phyloP scores from a whole-genome alignment of 257 asterid species.

The Nyctanthes arbortristis region DNA sequence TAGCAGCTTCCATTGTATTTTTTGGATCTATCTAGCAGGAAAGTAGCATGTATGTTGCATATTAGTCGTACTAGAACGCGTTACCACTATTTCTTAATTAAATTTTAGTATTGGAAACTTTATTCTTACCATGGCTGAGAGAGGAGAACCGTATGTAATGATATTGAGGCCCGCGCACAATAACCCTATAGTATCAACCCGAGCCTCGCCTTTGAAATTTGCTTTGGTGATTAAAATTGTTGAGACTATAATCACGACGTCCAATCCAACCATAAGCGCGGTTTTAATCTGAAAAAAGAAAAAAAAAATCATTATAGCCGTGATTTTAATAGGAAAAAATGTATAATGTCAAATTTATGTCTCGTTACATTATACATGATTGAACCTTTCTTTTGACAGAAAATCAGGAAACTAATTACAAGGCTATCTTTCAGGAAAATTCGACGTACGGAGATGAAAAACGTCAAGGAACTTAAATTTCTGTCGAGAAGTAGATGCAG shows the following conservation, averaged over 20 bases:
- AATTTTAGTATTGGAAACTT: too few relatives aligned
- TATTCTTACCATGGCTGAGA: constrained; percentile 35
- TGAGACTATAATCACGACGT: constrained; percentile 17
- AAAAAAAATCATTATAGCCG: background rate
- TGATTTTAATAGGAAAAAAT: background rate
- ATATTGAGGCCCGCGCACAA: constrained; percentile 25
- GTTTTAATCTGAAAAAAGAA: constrained; percentile 15
- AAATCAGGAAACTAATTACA: background rate
- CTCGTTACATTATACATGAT: background rate
- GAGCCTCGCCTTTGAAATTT: constrained; percentile 14
- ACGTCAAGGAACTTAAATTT: background rate
- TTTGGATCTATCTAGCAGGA: too few relatives aligned
- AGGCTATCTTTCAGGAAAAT: background rate
- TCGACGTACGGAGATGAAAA: too few relatives aligned
- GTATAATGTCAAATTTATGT: background rate
- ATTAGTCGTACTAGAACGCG: too few relatives aligned
- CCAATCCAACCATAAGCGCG: constrained; percentile 11
- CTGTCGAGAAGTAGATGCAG: background rate
- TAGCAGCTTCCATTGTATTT: too few relatives aligned
- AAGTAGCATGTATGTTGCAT: too few relatives aligned
- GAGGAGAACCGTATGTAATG: constrained; percentile 32
- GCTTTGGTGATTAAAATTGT: constrained; percentile 18
- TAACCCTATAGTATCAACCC: constrained; percentile 23
- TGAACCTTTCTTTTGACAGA: background rate
- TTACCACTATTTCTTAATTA: too few relatives aligned